Base-by-base conservation (phyloP, 768 basidiomycete genomes). In the Paxillus involutus region DNA sequence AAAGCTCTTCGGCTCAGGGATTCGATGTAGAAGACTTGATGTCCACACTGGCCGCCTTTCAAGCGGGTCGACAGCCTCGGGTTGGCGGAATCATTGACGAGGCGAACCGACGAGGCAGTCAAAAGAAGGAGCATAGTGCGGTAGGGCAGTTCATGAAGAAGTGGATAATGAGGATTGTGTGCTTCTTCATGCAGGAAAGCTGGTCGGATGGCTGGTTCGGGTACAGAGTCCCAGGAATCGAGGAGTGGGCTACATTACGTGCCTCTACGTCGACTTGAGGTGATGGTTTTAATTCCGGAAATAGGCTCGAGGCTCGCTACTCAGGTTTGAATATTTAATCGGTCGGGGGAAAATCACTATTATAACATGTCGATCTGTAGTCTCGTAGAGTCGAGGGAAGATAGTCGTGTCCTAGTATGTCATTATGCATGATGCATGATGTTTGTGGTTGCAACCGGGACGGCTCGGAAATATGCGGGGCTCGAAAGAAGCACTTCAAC, bases 391-490 rank as follows among this genome's bases (percentile, higher is more conserved):
- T 21, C 21, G 21, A 21, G 3, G 21, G 21, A 21, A 21, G 21
- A 21, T 21, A 21, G 21, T 3, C 21, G 21, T 21, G 21, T 21
- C 21, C 21, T 21, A 21, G 21, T 3, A 21, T 21, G 21, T 21
- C 21, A 21, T 21, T 21, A 2, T 21, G 3, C 21, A 21, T 21
- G 21, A 21, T 21, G 2, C 21, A 21, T 21, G 21, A 21, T 21
- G 21, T 21, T 17, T 51, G 66, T 66, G 65, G 65, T 57, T 63
- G 61, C 64, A 41, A 52, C 64, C 75, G 71, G 72, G 68, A 69
- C 67, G 71, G 73, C 73, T 73, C 80, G 80, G 80, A 70, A 70
- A 55, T 53, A 63, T 44, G 55, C 65, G 65, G 67, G 60, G 45
- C 33, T 29, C 29, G 32, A 47, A 43, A 41, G 37, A 43, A 42